phyloP scores from a whole-genome alignment of 768 basidiomycete genomes.

The Tremella yokohamensis region DNA sequence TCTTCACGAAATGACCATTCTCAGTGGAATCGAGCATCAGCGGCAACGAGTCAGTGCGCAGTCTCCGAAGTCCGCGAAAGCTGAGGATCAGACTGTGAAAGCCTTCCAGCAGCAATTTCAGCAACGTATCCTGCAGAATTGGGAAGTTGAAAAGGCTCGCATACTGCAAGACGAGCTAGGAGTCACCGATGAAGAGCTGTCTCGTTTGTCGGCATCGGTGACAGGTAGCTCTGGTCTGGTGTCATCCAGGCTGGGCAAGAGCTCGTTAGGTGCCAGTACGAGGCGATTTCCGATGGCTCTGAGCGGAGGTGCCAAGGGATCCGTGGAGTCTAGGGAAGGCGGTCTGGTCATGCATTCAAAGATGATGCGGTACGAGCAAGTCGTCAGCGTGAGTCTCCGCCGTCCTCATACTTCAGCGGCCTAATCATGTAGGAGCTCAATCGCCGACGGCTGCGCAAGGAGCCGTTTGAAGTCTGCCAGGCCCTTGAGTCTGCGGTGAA shows the following conservation, averaged over 20 bases:
- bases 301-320: conserved; percentile 1
- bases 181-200: conserved; percentile 42
- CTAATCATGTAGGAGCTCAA: conserved; percentile 36
- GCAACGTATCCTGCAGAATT: conserved; percentile 39
- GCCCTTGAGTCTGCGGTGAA: conserved; percentile 38
- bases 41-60: conserved; percentile 30
- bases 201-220: conserved; percentile 16
- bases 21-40: conserved; percentile 42
- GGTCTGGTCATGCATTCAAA: conserved; percentile 46
- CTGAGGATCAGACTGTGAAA: conserved; percentile 31
- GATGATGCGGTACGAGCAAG: conserved; percentile 89
- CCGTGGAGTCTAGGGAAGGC: conserved; percentile 29
- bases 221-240: conserved; percentile 11
- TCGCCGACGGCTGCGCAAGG: conserved; percentile 29
- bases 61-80: background rate
- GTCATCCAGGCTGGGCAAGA: conserved; percentile 27
- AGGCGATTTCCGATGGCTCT: conserved; percentile 38
- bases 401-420: background rate
- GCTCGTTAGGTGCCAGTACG: conserved; percentile 34
- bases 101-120: conserved; percentile 42
- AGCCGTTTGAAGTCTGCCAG: conserved; percentile 41
- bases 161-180: conserved; percentile 44
- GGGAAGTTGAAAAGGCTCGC: conserved; percentile 40
- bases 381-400: conserved; percentile 66
- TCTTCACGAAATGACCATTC: conserved; percentile 46